A percentile compares a stretch with the other conserved stretches of the same genome.
phyloP scores from a whole-genome alignment of 202 grass and related monocot species.

The Carex arenaria region DNA sequence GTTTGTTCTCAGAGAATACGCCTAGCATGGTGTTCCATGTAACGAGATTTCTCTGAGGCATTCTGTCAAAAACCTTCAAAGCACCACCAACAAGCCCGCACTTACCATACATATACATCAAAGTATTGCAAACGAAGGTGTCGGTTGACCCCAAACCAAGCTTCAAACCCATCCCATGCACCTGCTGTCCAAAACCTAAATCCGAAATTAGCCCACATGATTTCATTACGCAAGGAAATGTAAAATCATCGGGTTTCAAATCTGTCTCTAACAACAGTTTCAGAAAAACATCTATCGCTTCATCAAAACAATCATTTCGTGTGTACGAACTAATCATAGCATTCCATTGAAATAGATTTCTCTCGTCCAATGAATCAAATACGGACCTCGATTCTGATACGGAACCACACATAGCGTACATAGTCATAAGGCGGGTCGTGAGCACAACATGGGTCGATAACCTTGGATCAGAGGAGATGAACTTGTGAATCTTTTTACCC shows the following conservation, averaged over 20 bases:
- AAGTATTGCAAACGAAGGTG: conserved; percentile 42
- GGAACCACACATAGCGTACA: conserved; percentile 27
- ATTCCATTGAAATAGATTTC: conserved; percentile 53
- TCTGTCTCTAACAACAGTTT: conserved; percentile 19
- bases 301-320: conserved; percentile 28
- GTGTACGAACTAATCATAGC: conserved; percentile 37
- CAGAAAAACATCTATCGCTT: conserved; percentile 31
- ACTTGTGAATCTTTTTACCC: conserved; percentile 17
- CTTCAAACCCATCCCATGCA: conserved; percentile 48
- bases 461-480: neutral
- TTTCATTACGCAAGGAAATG: conserved; percentile 37
- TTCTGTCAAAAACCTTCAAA: conserved; percentile 51
- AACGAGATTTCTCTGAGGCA: conserved; percentile 43
- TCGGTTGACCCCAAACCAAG: conserved; percentile 32
- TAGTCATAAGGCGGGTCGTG: conserved; percentile 38
- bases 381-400: conserved; percentile 8
- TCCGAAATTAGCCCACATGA: conserved; percentile 34
- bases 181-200: conserved; percentile 16
- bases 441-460: conserved; percentile 26
- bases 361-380: conserved; percentile 17
- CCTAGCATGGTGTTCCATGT: conserved; percentile 82
- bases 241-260: conserved; percentile 37
- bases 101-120: conserved; percentile 56
- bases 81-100: conserved; percentile 36
- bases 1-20: conserved; percentile 48